A percentile compares a stretch with the other conserved stretches of the same genome.
phyloP scores from a whole-genome alignment of 441 rosid genomes.

The Gossypium schwendimanii region DNA sequence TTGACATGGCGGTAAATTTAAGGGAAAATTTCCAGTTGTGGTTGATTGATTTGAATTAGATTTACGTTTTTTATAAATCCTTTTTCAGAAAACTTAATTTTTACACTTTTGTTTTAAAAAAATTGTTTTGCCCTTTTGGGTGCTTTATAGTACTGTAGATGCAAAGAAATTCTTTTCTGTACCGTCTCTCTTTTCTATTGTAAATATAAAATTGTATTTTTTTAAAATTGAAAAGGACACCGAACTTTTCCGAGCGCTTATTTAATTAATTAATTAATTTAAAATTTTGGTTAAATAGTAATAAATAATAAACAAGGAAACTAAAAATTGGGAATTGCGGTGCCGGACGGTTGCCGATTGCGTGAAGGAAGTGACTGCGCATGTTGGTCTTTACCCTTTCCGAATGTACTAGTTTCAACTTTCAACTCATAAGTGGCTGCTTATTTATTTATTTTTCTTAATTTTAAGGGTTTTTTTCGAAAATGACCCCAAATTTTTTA shows the following conservation, averaged over 20 bases:
- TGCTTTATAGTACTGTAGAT: not conserved
- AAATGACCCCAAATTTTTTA: too few species aligned
- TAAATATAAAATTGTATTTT: not conserved
- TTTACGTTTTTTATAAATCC: not conserved
- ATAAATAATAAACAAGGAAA: not conserved
- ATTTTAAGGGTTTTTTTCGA: not conserved
- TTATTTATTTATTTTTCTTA: not conserved
- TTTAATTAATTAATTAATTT: not conserved
- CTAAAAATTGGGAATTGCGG: not conserved
- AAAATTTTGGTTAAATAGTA: not conserved
- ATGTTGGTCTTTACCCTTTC: not conserved
- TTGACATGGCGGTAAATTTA: slow-evolving; percentile 45
- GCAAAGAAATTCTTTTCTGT: not conserved
- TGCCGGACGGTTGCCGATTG: not conserved
- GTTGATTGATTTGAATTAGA: not conserved
- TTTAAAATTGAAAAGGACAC: not conserved
- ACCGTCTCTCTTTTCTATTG: not conserved
- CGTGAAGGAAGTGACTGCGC: not conserved
- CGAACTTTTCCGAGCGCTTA: not conserved
- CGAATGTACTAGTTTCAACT: not conserved
- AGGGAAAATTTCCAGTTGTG: not conserved
- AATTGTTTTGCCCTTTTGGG: not conserved
- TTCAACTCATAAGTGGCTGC: not conserved
- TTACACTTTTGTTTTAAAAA: not conserved
- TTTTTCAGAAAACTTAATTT: not conserved